Conservation (phyloP, 306 rosid species). For the Hylodesmum podocarpum region DNA sequence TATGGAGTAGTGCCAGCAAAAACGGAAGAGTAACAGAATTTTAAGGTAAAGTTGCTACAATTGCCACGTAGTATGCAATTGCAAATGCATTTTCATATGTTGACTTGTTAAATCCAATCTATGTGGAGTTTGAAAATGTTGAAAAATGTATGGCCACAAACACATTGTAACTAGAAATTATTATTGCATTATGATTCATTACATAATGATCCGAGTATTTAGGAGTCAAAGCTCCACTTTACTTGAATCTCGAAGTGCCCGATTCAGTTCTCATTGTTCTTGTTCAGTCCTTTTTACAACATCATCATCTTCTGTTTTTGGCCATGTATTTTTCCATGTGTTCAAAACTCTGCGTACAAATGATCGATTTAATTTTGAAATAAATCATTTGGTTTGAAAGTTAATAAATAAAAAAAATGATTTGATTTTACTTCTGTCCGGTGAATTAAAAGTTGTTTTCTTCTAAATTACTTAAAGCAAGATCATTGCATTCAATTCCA, state of each 20-base stretch:
- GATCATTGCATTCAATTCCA: background rate
- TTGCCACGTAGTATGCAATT: constrained; percentile 9
- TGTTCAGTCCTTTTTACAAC: too few relatives aligned
- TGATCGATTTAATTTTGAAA: background rate
- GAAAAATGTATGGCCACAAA: constrained; percentile 20
- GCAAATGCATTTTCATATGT: constrained; percentile 2
- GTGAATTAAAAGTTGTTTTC: background rate
- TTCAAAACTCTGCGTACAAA: too few relatives aligned
- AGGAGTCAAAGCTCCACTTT: too few relatives aligned
- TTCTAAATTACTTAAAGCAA: background rate
- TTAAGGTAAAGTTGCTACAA: background rate
- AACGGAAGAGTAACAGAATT: constrained; percentile 12
- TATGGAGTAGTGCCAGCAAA: background rate
- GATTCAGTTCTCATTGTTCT: too few relatives aligned
- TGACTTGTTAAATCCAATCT: constrained; percentile 23
- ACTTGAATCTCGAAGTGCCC: too few relatives aligned
- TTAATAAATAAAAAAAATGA: background rate
- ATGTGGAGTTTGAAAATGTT: constrained; percentile 27
- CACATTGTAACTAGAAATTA: background rate
- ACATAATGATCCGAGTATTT: too few relatives aligned
- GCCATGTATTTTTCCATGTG: too few relatives aligned
- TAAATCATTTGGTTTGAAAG: background rate
- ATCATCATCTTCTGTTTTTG: too few relatives aligned
- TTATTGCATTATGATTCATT: background rate
- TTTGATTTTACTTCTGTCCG: background rate